Conservation (phyloP, 257 asterid species). For the Echites panduratus region DNA sequence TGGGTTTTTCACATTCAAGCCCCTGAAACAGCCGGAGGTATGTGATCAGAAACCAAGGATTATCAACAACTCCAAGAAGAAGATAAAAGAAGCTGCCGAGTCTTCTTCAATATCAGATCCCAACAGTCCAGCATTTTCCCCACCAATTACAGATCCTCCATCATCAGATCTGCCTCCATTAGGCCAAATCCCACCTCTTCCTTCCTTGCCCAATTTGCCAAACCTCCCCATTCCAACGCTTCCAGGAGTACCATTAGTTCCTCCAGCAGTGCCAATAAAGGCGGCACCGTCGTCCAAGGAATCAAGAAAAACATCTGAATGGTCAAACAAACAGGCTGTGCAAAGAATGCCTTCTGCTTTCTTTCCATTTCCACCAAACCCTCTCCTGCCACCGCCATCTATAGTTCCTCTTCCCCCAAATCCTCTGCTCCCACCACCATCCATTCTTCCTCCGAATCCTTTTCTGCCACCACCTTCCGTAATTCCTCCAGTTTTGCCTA, state of each 20-base stretch:
- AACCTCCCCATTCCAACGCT: conserved; percentile 42
- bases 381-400: conserved; percentile 24
- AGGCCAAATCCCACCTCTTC: conserved; percentile 33
- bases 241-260: conserved; percentile 42
- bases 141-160: conserved; percentile 42
- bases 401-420: conserved; percentile 39
- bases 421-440: conserved; percentile 30
- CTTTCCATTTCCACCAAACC: conserved; percentile 41
- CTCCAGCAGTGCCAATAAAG: conserved; percentile 36
- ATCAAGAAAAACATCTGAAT: conserved; percentile 20
- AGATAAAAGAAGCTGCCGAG: conserved; percentile 6
- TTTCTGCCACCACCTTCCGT: conserved; percentile 40
- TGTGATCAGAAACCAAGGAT: conserved; percentile 51
- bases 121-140: conserved; percentile 39
- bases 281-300: conserved; percentile 3
- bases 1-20: conserved; percentile 78
- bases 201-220: conserved; percentile 43
- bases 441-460: conserved; percentile 51
- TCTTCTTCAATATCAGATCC: conserved; percentile 33
- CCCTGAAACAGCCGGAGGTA: conserved; percentile 52
- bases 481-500: conserved; percentile 35
- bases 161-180: conserved; percentile 17
- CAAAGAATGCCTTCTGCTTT: conserved; percentile 21
- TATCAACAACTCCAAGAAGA: conserved; percentile 12
- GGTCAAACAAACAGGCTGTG: conserved; percentile 12